These are phyloP conservation scores for Penicillium daleae DNA, from an alignment of 495 filamentous ascomycete species.

Conservation along the genomic window DNA sequence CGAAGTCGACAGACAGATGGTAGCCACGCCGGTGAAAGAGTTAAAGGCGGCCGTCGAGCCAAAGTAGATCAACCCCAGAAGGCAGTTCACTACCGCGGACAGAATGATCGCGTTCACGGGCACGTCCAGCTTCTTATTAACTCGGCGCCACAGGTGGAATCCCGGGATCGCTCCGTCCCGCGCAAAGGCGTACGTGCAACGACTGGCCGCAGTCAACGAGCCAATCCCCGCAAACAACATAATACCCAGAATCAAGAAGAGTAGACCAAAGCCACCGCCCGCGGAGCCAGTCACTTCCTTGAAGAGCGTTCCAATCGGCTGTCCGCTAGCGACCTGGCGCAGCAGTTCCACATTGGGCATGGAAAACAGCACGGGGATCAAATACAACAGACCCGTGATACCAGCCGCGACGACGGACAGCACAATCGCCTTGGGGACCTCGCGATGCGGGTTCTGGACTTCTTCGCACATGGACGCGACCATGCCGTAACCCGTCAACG, in stretches of 20 bases:
- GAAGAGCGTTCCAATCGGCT: conserved; percentile 41
- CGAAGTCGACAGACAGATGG: conserved; percentile 63
- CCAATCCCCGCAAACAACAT: conserved; percentile 72
- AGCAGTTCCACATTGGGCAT: conserved; percentile 57
- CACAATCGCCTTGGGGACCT: conserved; percentile 74
- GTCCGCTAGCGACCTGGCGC: conserved; percentile 63
- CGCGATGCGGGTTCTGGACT: conserved; percentile 68
- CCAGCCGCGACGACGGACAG: conserved; percentile 70
- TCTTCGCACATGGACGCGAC: conserved; percentile 66
- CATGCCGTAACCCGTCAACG: conserved; percentile 63
- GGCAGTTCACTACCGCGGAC: conserved; percentile 55
- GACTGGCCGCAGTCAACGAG: conserved; percentile 72
- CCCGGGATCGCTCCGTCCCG: conserved; percentile 68
- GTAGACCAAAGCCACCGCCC: conserved; percentile 69
- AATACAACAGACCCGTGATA: conserved; percentile 69
- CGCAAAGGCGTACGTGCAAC: conserved; percentile 79
- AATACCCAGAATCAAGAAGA: conserved; percentile 74
- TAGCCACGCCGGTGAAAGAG: conserved; percentile 68
- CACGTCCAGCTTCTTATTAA: conserved; percentile 59
- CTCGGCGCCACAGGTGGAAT: conserved; percentile 63
- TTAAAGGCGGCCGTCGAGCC: conserved; percentile 65
- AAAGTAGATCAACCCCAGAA: conserved; percentile 67
- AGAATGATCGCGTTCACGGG: conserved; percentile 62
- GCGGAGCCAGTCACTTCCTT: conserved; percentile 43
- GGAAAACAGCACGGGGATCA: conserved; percentile 69